These are phyloP conservation scores for Candida ficus DNA, from an alignment of 805 yeast genomes.

Conservation along the genomic window DNA sequence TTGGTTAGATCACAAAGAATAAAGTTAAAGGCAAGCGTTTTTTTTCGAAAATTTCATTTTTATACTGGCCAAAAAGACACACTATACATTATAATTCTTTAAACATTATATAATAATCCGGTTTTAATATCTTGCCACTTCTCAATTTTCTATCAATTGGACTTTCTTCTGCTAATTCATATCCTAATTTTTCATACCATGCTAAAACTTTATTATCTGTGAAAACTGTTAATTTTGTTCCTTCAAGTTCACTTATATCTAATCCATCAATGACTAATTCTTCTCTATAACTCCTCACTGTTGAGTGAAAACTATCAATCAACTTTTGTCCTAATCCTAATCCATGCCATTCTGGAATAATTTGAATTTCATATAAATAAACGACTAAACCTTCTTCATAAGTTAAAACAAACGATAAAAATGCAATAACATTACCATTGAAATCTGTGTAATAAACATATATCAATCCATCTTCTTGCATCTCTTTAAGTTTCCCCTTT, in stretches of 20 bases:
- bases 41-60: no score
- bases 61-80: no score
- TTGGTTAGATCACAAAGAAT: no score
- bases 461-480: constrained; percentile 29
- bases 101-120: constrained; percentile 37
- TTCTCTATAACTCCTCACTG: constrained; percentile 22
- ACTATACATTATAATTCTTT: neutral
- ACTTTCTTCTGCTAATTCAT: constrained; percentile 33
- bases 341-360: constrained; percentile 31
- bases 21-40: no score
- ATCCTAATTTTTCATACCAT: constrained; percentile 42
- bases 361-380: constrained; percentile 56
- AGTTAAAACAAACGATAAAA: constrained; percentile 43
- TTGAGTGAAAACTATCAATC: constrained; percentile 31
- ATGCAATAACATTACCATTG: constrained; percentile 29
- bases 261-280: constrained; percentile 3
- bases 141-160: constrained; percentile 40
- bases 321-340: constrained; percentile 34
- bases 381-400: constrained; percentile 36
- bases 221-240: constrained; percentile 43
- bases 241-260: constrained; percentile 8
- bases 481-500: constrained; percentile 37
- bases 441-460: constrained; percentile 9
- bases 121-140: constrained; percentile 34
- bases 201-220: constrained; percentile 38